These are phyloP conservation scores for Fusarium sp. DNA, from an alignment of 2,329 filamentous ascomycete species.

Conservation along the genomic window DNA sequence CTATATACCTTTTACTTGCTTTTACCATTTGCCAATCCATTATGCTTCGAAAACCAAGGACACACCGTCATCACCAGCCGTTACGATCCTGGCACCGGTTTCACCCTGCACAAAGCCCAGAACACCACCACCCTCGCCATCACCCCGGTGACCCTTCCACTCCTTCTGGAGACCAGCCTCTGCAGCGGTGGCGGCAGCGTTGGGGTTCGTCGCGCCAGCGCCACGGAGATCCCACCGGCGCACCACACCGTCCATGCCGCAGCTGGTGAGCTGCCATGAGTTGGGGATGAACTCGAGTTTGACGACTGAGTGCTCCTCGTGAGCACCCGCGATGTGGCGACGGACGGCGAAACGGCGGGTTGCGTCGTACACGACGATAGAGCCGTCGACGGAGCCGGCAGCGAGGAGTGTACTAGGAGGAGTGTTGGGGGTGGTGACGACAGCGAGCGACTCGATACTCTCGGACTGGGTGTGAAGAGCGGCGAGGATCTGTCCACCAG, in stretches of 20 bases:
- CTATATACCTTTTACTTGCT: slow-evolving; percentile 22
- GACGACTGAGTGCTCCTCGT: slow-evolving; percentile 90
- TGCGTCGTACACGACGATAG: slow-evolving; percentile 87
- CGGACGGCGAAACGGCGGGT: slow-evolving; percentile 89
- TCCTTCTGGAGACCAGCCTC: slow-evolving; percentile 80
- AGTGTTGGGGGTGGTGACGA: slow-evolving; percentile 56
- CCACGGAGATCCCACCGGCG: slow-evolving; percentile 85
- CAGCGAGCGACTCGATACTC: slow-evolving; percentile 81
- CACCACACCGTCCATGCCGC: slow-evolving; percentile 92
- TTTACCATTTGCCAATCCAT: slow-evolving; percentile 9
- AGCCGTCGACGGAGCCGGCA: slow-evolving; percentile 78
- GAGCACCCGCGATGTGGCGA: slow-evolving; percentile 82
- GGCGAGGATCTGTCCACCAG: slow-evolving; percentile 77
- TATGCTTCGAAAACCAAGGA: slow-evolving; percentile 74
- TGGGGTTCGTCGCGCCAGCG: slow-evolving; percentile 48
- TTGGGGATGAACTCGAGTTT: slow-evolving; percentile 86
- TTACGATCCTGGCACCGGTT: slow-evolving; percentile 80
- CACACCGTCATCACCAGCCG: slow-evolving; percentile 88
- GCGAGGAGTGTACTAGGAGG: slow-evolving; percentile 69
- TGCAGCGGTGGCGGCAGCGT: slow-evolving; percentile 52
- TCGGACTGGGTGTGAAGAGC: slow-evolving; percentile 81
- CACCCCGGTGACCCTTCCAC: slow-evolving; percentile 89
- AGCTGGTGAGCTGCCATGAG: slow-evolving; percentile 82
- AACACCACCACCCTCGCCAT: slow-evolving; percentile 88
- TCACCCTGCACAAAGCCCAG: slow-evolving; percentile 89